phyloP scores from a whole-genome alignment of 345 rosid genomes.

The Citrus mangshanensis region DNA sequence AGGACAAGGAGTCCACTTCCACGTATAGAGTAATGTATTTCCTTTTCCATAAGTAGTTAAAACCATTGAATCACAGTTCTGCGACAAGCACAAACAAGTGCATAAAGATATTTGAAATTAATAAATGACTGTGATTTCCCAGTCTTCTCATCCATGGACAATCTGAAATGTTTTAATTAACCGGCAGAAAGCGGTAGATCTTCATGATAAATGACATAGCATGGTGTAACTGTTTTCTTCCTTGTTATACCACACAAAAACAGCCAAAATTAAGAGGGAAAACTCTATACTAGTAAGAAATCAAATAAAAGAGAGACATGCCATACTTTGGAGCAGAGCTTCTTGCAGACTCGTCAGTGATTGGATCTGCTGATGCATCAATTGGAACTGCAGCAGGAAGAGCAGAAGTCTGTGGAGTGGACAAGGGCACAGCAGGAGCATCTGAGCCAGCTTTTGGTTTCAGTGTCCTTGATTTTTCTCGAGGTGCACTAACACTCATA shows the following conservation, averaged over 20 bases:
- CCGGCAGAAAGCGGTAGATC: neutral
- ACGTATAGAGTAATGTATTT: neutral
- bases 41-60: neutral
- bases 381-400: slow-evolving; percentile 21
- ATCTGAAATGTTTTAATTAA: neutral
- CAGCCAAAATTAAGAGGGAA: neutral
- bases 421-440: slow-evolving; percentile 16
- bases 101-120: neutral
- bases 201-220: neutral
- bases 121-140: neutral
- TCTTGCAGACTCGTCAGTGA: slow-evolving; percentile 27
- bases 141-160: neutral
- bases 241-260: neutral
- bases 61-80: neutral
- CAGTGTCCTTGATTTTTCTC: slow-evolving; percentile 52
- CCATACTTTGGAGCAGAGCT: slow-evolving; percentile 40
- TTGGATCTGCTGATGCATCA: slow-evolving; percentile 24
- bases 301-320: neutral
- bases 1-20: neutral
- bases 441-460: slow-evolving; percentile 47
- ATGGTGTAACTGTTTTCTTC: neutral
- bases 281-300: neutral
- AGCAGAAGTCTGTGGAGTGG: slow-evolving; percentile 18
- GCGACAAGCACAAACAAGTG: neutral
- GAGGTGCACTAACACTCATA: slow-evolving; percentile 55